phyloP scores from a whole-genome alignment of 345 rosid genomes.

The Pseudoturritis turrita region DNA sequence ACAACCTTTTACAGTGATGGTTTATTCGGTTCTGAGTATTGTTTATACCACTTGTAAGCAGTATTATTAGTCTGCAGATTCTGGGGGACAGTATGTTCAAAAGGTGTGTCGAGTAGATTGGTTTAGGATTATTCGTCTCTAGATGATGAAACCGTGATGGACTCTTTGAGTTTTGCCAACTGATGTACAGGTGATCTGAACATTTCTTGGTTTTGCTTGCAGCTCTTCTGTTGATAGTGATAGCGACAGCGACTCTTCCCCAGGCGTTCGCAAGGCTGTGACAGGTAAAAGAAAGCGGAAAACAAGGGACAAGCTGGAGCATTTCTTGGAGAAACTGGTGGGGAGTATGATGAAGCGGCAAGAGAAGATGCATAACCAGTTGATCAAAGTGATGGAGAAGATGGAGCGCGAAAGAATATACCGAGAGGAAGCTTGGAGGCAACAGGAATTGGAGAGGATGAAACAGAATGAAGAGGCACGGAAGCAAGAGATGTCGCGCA shows the following conservation, averaged over 20 bases:
- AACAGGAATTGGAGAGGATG: conserved; percentile 54
- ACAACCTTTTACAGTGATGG: conserved; percentile 9
- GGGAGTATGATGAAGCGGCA: conserved; percentile 64
- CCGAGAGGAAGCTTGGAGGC: conserved; percentile 83
- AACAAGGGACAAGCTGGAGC: conserved; percentile 38
- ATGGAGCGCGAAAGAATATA: conserved; percentile 56
- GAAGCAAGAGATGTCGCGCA: conserved; percentile 51
- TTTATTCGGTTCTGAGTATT: conserved; percentile 3
- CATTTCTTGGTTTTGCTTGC: conserved; percentile 27
- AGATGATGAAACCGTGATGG: not conserved
- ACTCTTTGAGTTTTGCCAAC: not conserved
- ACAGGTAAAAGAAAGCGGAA: conserved; percentile 55
- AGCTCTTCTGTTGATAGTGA: conserved; percentile 49
- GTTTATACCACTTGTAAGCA: not conserved
- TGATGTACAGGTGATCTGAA: not conserved
- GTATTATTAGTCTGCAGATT: not conserved
- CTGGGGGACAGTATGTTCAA: not conserved
- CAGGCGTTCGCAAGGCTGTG: conserved; percentile 15
- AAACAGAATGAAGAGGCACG: conserved; percentile 53
- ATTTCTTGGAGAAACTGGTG: conserved; percentile 49
- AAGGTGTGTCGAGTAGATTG: not conserved
- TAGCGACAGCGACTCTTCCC: conserved; percentile 34
- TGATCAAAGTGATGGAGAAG: conserved; percentile 63
- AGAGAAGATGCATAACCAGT: conserved; percentile 66
- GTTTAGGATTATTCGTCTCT: not conserved